Base-by-base conservation (phyloP, 768 basidiomycete species). In the Galerina marginata region DNA sequence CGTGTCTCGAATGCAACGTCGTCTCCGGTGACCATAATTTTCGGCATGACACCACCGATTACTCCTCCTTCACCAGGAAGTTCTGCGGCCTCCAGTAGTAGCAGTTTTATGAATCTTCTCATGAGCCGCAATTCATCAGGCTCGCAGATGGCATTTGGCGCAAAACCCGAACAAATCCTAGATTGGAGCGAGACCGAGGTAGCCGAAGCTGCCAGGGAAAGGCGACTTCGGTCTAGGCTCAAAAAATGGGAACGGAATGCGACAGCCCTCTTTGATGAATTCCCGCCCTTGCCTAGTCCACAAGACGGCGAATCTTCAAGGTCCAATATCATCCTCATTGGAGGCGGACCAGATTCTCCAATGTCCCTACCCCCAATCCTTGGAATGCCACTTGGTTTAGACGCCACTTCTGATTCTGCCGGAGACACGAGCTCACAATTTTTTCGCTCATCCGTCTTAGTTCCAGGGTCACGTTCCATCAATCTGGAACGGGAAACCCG, bases 41-140 rank as follows among this genome's bases (percentile, higher is more conserved):
- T 96, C 67, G 93, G 94, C n/a, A 86, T 93, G 67, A 88, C 90
- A 0, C 93, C 95, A 26, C 77, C 91, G 3, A 75, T 94, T n/a
- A 76, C 85, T 12, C 81, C 84, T n/a, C 77, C 84, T 9, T 64
- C 66, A 49, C 74, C 67, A 39, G 66, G 56, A 26, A 65, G 72
- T 5, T 58, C 69, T 25, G 61, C 74, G 3, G 66, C 66, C 2
- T 67, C 78, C 14, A 71, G 69, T 23, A 77, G 67, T 29, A 78
- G 67, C 12, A 75, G 77, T 38, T 60, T 86, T 6, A 66, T 85
- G 54, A 81, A 75, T 62, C 64, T 84, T 49, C 71, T 84, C 36
- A 81, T 81, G 73, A 83, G 73, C 63, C 80, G 79, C 46, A 78
- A 68, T 49, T 53, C 75, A 9, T 69, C 78, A 1, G 61, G 76